phyloP scores from a whole-genome alignment of 345 rosid species.

The Stellera chamaejasme region DNA sequence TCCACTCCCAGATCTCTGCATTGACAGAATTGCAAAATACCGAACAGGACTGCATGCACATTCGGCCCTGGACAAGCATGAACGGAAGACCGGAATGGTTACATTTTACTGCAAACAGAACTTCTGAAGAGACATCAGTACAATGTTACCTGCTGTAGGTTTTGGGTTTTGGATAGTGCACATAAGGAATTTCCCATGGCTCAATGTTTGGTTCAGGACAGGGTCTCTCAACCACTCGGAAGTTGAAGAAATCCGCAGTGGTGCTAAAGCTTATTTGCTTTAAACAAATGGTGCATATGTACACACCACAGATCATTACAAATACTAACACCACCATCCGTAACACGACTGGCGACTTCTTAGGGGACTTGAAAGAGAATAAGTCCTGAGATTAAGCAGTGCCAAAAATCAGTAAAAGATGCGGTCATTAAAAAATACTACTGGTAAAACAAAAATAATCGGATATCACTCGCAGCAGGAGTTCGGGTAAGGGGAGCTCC shows the following conservation, averaged over 20 bases:
- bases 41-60: constrained; percentile 87
- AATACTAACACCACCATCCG: constrained; percentile 78
- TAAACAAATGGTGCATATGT: constrained; percentile 73
- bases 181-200: constrained; percentile 90
- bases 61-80: constrained; percentile 56
- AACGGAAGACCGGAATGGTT: constrained; percentile 11
- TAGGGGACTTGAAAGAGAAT: constrained; percentile 59
- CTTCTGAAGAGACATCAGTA: not conserved
- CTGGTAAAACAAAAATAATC: not conserved
- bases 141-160: constrained; percentile 61
- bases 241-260: constrained; percentile 35
- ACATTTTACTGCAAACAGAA: constrained; percentile 2
- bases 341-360: constrained; percentile 75
- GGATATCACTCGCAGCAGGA: not conserved
- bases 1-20: constrained; percentile 99
- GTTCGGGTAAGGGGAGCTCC: constrained; percentile 6
- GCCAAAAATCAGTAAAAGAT: constrained; percentile 7
- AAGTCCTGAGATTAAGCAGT: constrained; percentile 44
- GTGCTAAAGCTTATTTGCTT: constrained; percentile 59
- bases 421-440: not conserved
- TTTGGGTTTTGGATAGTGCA: constrained; percentile 77
- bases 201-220: constrained; percentile 73
- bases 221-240: constrained; percentile 45
- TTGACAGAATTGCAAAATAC: constrained; percentile 89
- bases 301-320: constrained; percentile 76